These are phyloP conservation scores for Alternaria atra DNA, from an alignment of 2,329 filamentous ascomycete species.

Conservation along the genomic window DNA sequence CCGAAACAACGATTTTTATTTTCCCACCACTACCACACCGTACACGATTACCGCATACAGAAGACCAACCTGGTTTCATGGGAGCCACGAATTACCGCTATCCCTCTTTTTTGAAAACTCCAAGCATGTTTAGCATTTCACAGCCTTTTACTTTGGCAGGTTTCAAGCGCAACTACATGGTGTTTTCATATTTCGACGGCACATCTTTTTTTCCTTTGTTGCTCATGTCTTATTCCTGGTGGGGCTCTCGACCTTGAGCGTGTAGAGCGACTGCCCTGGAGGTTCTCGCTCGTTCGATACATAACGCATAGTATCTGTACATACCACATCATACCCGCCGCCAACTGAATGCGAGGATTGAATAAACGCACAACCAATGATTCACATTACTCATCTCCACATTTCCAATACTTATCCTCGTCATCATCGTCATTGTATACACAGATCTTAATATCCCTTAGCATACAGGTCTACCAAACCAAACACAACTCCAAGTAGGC, in stretches of 20 bases:
- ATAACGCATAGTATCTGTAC: conserved; percentile 8
- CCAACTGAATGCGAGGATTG: conserved; percentile 8
- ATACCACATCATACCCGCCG: conserved; percentile 8
- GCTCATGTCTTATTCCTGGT: not conserved
- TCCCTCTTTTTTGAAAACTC: not conserved
- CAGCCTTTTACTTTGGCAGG: not conserved
- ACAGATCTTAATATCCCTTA: not conserved
- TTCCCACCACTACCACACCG: conserved; percentile 9
- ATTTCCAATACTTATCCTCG: not conserved
- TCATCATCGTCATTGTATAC: not conserved
- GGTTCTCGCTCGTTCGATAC: conserved; percentile 9
- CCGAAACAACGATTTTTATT: conserved; percentile 29
- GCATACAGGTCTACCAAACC: not conserved
- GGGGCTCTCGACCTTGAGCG: not conserved
- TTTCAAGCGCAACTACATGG: not conserved
- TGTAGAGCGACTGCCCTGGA: conserved; percentile 9
- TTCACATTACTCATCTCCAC: not conserved
- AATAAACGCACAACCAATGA: conserved; percentile 6
- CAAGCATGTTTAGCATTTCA: conserved; percentile 5
- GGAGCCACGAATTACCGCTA: not conserved
- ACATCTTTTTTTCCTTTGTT: conserved; percentile 4
- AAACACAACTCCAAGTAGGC: not conserved
- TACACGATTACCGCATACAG: conserved; percentile 4
- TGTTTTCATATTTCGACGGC: not conserved
- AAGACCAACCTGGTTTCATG: not conserved